Evolutionary conservation across 2,329 filamentous ascomycete species (phyloP).

Genomic region (Trichophyton equinum): DNA sequence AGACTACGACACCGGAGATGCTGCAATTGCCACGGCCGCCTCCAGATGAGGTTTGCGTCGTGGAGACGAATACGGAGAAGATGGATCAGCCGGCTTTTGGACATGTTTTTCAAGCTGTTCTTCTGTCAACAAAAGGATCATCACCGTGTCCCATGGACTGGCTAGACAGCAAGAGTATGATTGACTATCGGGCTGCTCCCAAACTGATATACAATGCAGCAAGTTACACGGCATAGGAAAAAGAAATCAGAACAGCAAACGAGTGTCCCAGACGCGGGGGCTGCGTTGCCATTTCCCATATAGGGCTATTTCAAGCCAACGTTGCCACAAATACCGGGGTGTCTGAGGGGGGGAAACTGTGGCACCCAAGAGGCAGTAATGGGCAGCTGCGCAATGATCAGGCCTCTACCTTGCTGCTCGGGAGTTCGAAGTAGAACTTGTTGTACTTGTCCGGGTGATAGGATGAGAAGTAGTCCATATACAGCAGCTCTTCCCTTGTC

Average conservation of each 20-base stretch:
- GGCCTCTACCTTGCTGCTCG: not conserved
- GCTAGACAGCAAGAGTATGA: no score
- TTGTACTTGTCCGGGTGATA: slow-evolving; percentile 5
- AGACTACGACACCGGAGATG: not conserved
- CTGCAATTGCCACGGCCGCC: not conserved
- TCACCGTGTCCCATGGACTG: no score
- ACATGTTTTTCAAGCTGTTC: not conserved
- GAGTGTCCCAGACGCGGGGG: no score
- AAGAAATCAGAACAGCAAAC: no score
- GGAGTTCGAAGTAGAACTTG: slow-evolving; percentile 1
- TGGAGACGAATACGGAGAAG: not conserved
- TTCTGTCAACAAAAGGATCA: no score
- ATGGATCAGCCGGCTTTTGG: not conserved
- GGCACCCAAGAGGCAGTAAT: not conserved
- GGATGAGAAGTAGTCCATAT: slow-evolving; percentile 4
- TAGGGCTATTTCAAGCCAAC: not conserved
- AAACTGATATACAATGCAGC: no score
- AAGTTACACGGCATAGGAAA: no score
- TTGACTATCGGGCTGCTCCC: no score
- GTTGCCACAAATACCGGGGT: not conserved
- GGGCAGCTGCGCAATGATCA: not conserved
- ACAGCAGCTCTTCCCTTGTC: not conserved
- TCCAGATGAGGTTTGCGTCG: not conserved
- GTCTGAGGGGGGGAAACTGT: not conserved
- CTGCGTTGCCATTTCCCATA: no score